Percentiles rank a stretch among this genome's conserved stretches.
phyloP scores from a whole-genome alignment of 345 rosid species.

The Anastatica hierochuntica region DNA sequence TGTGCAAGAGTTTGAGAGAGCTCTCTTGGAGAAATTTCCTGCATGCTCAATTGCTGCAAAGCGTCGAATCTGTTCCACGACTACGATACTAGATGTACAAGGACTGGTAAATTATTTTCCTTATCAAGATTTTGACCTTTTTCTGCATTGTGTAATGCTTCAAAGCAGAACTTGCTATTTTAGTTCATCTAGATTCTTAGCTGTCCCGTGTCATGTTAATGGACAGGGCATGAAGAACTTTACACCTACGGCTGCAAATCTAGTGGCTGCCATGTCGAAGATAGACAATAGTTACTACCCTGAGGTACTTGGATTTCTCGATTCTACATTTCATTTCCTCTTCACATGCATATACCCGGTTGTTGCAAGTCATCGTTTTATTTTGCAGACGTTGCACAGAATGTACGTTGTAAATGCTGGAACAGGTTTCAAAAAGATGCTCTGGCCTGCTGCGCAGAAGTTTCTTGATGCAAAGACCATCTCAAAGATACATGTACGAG shows the following conservation, averaged over 20 bases:
- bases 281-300: conserved; percentile 86
- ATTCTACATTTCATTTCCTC: not conserved
- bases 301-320: conserved; percentile 48
- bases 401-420: conserved; percentile 96
- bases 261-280: conserved; percentile 67
- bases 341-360: not conserved
- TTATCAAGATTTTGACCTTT: not conserved
- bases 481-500: conserved; percentile 66
- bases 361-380: not conserved
- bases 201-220: conserved; percentile 17
- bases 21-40: conserved; percentile 75
- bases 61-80: conserved; percentile 61
- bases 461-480: conserved; percentile 82
- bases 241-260: conserved; percentile 72
- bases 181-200: conserved; percentile 19
- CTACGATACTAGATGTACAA: conserved; percentile 85
- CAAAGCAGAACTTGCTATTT: not conserved
- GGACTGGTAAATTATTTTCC: conserved; percentile 54
- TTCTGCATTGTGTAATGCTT: not conserved
- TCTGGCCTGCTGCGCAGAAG: conserved; percentile 98
- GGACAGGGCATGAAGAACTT: conserved; percentile 90
- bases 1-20: conserved; percentile 93
- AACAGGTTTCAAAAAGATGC: conserved; percentile 87
- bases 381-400: conserved; percentile 67
- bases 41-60: conserved; percentile 90